These are phyloP conservation scores for Pseudotsuga menziesii DNA, from an alignment of 75 land plant genomes.

Conservation along the genomic window DNA sequence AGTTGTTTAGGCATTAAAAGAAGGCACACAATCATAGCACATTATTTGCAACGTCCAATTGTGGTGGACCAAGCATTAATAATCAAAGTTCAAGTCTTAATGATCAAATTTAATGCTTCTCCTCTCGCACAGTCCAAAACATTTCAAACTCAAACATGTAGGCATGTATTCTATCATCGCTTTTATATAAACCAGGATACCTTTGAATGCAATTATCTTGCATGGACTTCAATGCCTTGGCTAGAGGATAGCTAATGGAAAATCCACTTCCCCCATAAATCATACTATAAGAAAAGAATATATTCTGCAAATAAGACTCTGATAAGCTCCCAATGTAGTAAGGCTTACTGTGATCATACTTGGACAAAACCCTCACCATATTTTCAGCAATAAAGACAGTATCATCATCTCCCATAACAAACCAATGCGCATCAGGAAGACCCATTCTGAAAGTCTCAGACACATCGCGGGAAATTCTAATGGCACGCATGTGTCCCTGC, in stretches of 20 bases:
- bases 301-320: constrained; percentile 64
- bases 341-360: constrained; percentile 57
- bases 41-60: no score
- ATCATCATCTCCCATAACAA: constrained; percentile 78
- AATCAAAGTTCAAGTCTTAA: no score
- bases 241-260: constrained; percentile 64
- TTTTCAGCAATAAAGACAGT: constrained; percentile 67
- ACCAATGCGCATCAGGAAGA: constrained; percentile 43
- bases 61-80: no score
- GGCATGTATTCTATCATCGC: constrained; percentile 82
- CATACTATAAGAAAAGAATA: constrained; percentile 59
- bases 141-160: constrained; percentile 81
- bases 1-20: no score
- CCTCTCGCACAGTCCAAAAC: no score
- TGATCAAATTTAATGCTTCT: no score
- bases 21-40: no score
- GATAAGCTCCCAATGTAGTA: constrained; percentile 72
- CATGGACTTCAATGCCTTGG: constrained; percentile 42
- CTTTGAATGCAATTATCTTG: constrained; percentile 68
- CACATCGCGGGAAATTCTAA: constrained; percentile 57
- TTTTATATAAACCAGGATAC: constrained; percentile 68
- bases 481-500: constrained; percentile 53
- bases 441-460: constrained; percentile 34
- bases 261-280: constrained; percentile 84
- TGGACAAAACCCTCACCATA: constrained; percentile 52